A percentile compares a stretch with the other conserved stretches of the same genome.
These are phyloP conservation scores for Beauveria varroae DNA, from an alignment of 2,329 filamentous ascomycete species.

Conservation along the genomic window DNA sequence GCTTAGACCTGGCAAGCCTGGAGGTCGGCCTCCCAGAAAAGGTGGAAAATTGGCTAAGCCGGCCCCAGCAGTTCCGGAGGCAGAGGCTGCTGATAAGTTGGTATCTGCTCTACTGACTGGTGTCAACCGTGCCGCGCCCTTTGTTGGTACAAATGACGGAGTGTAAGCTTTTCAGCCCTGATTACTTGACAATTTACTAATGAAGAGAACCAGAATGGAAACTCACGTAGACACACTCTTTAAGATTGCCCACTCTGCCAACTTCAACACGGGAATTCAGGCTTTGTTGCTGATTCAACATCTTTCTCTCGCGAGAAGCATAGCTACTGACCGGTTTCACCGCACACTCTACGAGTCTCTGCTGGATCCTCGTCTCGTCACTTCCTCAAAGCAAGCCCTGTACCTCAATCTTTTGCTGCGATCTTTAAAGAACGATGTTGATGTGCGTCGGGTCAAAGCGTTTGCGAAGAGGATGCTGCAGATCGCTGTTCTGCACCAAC, in stretches of 20 bases:
- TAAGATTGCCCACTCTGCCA: conserved; percentile 91
- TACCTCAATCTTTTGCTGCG: conserved; percentile 90
- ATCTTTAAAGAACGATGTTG: conserved; percentile 82
- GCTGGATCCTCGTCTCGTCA: conserved; percentile 78
- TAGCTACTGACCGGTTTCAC: conserved; percentile 87
- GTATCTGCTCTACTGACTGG: conserved; percentile 87
- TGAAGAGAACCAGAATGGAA: conserved; percentile 51
- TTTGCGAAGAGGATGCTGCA: conserved; percentile 93
- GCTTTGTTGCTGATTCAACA: conserved; percentile 93
- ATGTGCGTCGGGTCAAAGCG: conserved; percentile 84
- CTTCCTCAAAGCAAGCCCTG: conserved; percentile 89
- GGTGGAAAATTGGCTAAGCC: conserved; percentile 20
- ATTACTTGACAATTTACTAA: not conserved
- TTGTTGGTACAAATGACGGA: conserved; percentile 71
- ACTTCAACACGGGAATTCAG: conserved; percentile 98
- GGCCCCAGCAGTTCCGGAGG: conserved; percentile 49
- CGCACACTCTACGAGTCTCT: conserved; percentile 92
- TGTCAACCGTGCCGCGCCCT: conserved; percentile 93
- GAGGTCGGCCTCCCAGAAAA: conserved; percentile 19
- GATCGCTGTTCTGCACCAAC: conserved; percentile 78
- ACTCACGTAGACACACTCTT: conserved; percentile 91
- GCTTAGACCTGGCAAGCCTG: conserved; percentile 8
- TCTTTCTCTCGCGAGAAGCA: conserved; percentile 70
- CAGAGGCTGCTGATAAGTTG: conserved; percentile 70
- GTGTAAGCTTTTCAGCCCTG: conserved; percentile 41